phyloP scores from a whole-genome alignment of 768 basidiomycete species.

The Russula compacta region DNA sequence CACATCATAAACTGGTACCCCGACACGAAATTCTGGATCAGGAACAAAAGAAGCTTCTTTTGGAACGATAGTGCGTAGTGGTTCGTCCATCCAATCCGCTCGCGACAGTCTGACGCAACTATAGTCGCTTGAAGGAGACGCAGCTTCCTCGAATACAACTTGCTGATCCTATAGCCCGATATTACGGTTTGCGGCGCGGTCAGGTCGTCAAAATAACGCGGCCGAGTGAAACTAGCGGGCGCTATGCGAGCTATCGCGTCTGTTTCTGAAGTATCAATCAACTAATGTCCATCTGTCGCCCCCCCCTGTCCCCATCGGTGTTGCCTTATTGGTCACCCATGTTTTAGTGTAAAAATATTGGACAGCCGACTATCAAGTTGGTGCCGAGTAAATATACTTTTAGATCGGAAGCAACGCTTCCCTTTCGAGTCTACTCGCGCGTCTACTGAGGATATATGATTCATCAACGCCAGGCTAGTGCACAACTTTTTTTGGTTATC shows the following conservation, averaged over 20 bases:
- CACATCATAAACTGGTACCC: constrained; percentile 91
- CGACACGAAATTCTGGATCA: constrained; percentile 78
- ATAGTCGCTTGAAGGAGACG: constrained; percentile 92
- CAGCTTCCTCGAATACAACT: constrained; percentile 96
- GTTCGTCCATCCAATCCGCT: constrained; percentile 9
- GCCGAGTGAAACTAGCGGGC: constrained; percentile 92
- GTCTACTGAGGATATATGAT: not conserved
- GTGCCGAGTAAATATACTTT: not conserved
- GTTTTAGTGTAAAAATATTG: not conserved
- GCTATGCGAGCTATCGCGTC: constrained; percentile 88
- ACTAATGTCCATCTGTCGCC: not conserved
- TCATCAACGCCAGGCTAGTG: not conserved
- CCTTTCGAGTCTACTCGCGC: too few species aligned
- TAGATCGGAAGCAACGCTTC: not conserved
- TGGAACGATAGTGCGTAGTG: constrained; percentile 83
- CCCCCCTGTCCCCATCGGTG: not conserved
- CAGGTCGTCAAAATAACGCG: constrained; percentile 98
- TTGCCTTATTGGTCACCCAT: too few species aligned
- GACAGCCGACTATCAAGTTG: not conserved
- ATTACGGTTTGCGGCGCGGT: constrained; percentile 91
- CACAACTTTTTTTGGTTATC: not conserved
- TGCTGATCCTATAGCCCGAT: constrained; percentile 94
- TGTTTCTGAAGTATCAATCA: constrained; percentile 49
- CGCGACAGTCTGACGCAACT: constrained; percentile 3
- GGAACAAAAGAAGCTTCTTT: constrained; percentile 78